Evolutionary conservation across 2,329 filamentous ascomycete genomes (phyloP).

Genomic region (Aureobasidium leucospermi): DNA sequence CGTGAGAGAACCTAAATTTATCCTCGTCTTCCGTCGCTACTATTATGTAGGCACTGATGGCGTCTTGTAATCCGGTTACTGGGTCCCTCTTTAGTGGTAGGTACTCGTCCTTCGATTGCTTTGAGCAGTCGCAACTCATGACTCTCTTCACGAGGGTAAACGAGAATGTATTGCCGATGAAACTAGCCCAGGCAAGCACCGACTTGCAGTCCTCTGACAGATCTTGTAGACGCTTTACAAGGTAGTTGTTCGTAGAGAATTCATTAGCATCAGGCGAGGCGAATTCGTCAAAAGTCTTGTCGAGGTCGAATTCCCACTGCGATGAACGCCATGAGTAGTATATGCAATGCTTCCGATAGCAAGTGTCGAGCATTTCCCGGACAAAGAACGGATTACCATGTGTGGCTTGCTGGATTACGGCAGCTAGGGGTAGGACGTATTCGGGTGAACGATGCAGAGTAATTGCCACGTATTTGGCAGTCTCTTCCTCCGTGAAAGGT

Average conservation of each 20-base stretch:
- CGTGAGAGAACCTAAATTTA: constrained; percentile 77
- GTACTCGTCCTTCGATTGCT: constrained; percentile 39
- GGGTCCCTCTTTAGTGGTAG: constrained; percentile 57
- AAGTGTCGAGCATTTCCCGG: constrained; percentile 80
- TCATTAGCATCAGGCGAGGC: constrained; percentile 70
- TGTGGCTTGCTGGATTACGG: constrained; percentile 83
- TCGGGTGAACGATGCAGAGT: constrained; percentile 68
- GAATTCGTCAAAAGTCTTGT: constrained; percentile 80
- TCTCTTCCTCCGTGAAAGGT: constrained; percentile 71
- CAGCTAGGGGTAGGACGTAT: constrained; percentile 67
- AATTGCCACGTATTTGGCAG: constrained; percentile 71
- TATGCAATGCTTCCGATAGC: constrained; percentile 78
- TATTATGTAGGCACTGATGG: constrained; percentile 73
- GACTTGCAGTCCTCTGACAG: constrained; percentile 66
- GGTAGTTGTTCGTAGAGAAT: constrained; percentile 74
- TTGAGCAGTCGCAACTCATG: constrained; percentile 66
- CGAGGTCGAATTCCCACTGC: constrained; percentile 72
- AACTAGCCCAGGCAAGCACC: constrained; percentile 77
- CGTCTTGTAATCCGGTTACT: constrained; percentile 71
- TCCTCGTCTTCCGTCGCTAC: constrained; percentile 79
- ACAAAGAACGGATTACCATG: constrained; percentile 87
- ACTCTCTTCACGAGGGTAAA: constrained; percentile 73
- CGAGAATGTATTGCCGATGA: constrained; percentile 76
- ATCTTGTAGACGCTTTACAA: constrained; percentile 69
- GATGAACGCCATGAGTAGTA: constrained; percentile 84